phyloP scores from a whole-genome alignment of 1,284 basidiomycete species.

The Boletus sp. region DNA sequence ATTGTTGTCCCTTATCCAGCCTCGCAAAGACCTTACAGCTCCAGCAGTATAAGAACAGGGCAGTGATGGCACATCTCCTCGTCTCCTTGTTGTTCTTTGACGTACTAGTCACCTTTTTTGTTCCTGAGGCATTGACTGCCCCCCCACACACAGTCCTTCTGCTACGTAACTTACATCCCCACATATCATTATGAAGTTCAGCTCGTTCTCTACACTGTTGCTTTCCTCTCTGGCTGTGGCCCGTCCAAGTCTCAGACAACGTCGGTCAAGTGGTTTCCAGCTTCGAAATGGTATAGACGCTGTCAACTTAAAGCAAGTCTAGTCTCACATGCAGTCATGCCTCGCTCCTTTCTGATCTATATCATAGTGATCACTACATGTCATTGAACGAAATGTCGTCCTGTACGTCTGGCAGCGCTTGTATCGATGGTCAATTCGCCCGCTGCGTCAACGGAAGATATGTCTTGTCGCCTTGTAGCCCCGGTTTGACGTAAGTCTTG shows the following conservation, averaged over 20 bases:
- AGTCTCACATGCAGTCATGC: not conserved
- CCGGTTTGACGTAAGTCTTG: not conserved
- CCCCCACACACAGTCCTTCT: not conserved
- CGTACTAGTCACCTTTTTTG: slow-evolving; percentile 1
- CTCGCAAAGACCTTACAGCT: not conserved
- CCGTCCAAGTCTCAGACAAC: slow-evolving; percentile 35
- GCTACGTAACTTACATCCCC: not conserved
- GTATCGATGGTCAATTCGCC: not conserved
- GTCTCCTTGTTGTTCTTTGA: not conserved
- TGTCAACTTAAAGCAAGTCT: slow-evolving; percentile 47
- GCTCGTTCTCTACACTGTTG: slow-evolving; percentile 35
- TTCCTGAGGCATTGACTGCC: slow-evolving; percentile 27
- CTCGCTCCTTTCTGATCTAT: slow-evolving; percentile 8
- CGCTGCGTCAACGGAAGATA: not conserved
- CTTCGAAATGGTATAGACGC: slow-evolving; percentile 53
- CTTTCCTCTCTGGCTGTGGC: slow-evolving; percentile 39
- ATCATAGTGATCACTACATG: slow-evolving; percentile 35
- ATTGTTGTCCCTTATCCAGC: slow-evolving; percentile 8
- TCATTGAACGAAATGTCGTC: not conserved
- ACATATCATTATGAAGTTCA: slow-evolving; percentile 22
- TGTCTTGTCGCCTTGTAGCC: not conserved
- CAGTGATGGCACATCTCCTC: not conserved
- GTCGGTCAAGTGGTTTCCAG: slow-evolving; percentile 36
- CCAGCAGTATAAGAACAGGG: slow-evolving; percentile 10
- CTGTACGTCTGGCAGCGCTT: not conserved